Base-by-base conservation (phyloP, 306 rosid genomes). In the Erythrophleum fordii region DNA sequence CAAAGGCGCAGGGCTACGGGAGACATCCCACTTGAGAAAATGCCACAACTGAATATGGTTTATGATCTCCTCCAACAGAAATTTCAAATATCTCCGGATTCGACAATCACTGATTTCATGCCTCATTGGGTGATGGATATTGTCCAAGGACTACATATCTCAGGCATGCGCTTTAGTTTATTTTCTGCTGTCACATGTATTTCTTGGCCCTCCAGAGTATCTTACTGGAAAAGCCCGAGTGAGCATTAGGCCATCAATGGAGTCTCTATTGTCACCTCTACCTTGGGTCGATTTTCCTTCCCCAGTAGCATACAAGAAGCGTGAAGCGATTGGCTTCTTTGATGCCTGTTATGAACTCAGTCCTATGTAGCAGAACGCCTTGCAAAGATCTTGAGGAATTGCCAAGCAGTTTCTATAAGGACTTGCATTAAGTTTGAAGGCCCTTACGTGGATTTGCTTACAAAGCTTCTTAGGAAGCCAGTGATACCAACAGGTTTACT, bases 51-150 rank as follows among this genome's bases (percentile, higher is more conserved):
- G 66, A 59, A 59, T 3, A 12, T 14, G 16, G 22, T 42, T 61
- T 61, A 61, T 6, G 68, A 28, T 61, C 41, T 61, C 41, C 20
- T 61, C 11, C 68, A 61, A 61, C 1, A 61, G 22, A 41, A 20
- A 7, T 61, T 61, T 29, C 20, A 61, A 29, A 61, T 29, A 61
- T 61, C 68, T 29, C 68, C 68, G 29, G 37, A 61, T 61, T 61
- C 42, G 68, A 61, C 29, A 13, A 1, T 28, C 68, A 61, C 29
- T 5, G 68, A 61, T 14, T 29, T 61, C 68, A 61, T 14, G 22
- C 37, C 68, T 42, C 46, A 42, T 2, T 42, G 46, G 46, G 46
- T 10, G 46, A 42, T 42, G 8, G 29, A 22, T 12, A 2, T 68
- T 12, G 20, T 23, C 0, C n/a, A 17, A 8, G 20, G 31, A 7